Percentiles rank a stretch among this genome's conserved stretches.
Conservation (phyloP, 495 filamentous ascomycete genomes). For the Immersiella caudata region DNA sequence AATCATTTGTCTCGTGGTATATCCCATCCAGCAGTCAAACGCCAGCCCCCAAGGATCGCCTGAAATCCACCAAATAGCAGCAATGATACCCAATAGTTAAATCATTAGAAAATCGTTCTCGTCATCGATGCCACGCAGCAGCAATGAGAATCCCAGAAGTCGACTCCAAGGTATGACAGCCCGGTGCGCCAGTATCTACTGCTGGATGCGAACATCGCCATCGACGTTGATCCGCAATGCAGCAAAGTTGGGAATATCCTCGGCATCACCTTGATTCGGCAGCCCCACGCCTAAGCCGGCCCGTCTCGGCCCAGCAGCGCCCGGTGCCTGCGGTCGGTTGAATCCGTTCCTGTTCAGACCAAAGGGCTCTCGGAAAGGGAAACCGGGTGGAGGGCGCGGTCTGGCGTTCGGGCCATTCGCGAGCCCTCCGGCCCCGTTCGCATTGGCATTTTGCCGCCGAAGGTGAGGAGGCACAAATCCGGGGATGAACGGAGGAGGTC, state of each 20-base stretch:
- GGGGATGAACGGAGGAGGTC: not conserved
- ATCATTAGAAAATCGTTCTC: not conserved
- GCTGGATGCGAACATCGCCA: not conserved
- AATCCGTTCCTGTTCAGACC: not conserved
- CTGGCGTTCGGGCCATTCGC: not conserved
- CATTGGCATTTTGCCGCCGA: conserved; percentile 7
- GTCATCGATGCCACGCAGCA: too few relatives aligned
- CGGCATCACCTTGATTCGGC: not conserved
- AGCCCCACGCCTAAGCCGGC: not conserved
- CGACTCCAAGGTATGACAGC: too few relatives aligned
- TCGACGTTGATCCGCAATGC: conserved; percentile 1
- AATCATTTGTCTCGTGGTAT: not conserved
- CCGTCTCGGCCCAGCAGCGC: not conserved
- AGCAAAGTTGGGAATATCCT: not conserved
- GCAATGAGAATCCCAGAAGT: too few relatives aligned
- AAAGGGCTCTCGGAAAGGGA: not conserved
- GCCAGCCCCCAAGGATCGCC: not conserved
- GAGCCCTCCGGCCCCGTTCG: not conserved
- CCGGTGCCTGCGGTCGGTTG: not conserved
- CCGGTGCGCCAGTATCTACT: not conserved
- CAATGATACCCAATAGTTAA: not conserved
- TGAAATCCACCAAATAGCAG: not conserved
- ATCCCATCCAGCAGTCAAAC: not conserved
- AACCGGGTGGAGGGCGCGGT: not conserved
- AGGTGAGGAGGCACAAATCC: conserved; percentile 4